Evolutionary conservation across 352 stramenopile species (phyloP), one percentile per base, ranked within the genome.

Genomic region (Globisporangium paroecandrum): DNA sequence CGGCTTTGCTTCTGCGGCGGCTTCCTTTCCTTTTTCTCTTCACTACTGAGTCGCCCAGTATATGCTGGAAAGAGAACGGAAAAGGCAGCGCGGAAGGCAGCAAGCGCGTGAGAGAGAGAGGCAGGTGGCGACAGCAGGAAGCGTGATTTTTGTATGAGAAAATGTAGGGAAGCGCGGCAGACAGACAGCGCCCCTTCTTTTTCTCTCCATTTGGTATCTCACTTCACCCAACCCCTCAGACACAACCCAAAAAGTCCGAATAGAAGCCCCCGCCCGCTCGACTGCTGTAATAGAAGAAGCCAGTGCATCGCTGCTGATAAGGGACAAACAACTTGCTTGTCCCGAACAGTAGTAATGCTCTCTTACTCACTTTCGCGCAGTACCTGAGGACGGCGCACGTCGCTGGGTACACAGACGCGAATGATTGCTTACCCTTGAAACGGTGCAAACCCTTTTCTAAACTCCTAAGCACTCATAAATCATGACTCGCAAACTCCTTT

Each of bases 1-100:
- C 18, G 38, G 38, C 38, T 47, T 47, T 47, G 38, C 43, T 22
- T 29, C 20, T n/a, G n/a, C 47, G 41, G n/a, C 47, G 41, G n/a
- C 49, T 27, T 56, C 49, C 49, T 27, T 56, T 56, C 49, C 49
- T 56, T 56, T 56, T 27, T 15, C 49, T 27, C 49, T 56, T 56
- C 49, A 46, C 13, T 46, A 43, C 10, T 43, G 4, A 24, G 32
- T 38, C 18, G 10, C 43, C 18, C 43, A 51, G 18, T 51, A 51
- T 51, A 20, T 12, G 43, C 9, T 10, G 43, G 32, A 36, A 36
- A 51, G 8, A 22, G 43, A 51, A 24, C 43, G 18, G 43, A 51
- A 51, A 51, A 51, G 43, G 18, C 43, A 51, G 43, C 12, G 38
- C 38, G 13, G 38, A 46, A 46, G 18, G 43, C 43, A 32, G 29